Conservation (phyloP, 192 early-diverging fungal species). For the Podila minutissima region DNA sequence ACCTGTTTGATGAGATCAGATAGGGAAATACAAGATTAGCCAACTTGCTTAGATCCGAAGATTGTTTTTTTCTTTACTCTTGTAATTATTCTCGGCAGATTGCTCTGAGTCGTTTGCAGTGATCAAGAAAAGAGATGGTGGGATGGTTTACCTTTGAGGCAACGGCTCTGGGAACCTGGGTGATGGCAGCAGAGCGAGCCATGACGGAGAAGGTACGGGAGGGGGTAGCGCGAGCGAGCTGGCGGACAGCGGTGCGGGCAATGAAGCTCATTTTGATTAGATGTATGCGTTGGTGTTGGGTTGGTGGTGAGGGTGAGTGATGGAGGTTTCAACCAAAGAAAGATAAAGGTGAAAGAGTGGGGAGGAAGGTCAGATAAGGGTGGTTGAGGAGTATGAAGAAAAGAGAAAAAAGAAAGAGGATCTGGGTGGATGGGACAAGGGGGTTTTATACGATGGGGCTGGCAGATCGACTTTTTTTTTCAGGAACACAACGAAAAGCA, state of each 20-base stretch:
- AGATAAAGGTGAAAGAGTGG: not conserved
- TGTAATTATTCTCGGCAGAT: not conserved
- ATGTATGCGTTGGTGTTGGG: constrained; percentile 1
- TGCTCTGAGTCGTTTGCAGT: not conserved
- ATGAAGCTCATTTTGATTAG: constrained; percentile 44
- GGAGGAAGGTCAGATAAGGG: not conserved
- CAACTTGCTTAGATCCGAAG: too few species aligned
- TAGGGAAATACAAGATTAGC: not conserved
- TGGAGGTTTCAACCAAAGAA: not conserved
- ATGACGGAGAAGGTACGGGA: constrained; percentile 48
- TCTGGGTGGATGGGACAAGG: not conserved
- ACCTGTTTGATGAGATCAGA: constrained; percentile 6
- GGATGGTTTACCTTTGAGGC: constrained; percentile 45
- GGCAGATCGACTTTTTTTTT: not conserved
- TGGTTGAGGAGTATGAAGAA: not conserved
- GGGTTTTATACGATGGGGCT: not conserved
- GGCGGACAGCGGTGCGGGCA: constrained; percentile 49
- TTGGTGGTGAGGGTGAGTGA: not conserved
- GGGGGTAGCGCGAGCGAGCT: constrained; percentile 49
- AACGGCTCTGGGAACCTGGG: constrained; percentile 35
- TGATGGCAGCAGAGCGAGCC: constrained; percentile 48
- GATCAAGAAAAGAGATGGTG: not conserved
- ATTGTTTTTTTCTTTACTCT: too few species aligned
- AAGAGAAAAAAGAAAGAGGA: constrained; percentile 2
- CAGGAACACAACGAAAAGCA: too few species aligned